phyloP scores from a whole-genome alignment of 441 rosid genomes.

The Erodium trifolium region DNA sequence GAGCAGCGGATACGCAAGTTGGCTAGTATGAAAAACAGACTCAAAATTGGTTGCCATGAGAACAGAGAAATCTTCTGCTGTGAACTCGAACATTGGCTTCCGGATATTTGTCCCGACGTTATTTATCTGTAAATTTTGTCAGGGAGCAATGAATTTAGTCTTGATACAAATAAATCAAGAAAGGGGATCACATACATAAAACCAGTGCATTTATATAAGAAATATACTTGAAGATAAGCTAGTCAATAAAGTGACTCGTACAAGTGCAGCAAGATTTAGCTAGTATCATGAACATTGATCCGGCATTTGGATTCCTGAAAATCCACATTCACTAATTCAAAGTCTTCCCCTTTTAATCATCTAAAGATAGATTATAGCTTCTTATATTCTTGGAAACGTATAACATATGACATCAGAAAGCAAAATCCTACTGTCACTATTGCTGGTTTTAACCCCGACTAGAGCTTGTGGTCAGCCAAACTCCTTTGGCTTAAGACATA shows the following conservation, averaged over 20 bases:
- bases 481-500: neutral
- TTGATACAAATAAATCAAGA: neutral
- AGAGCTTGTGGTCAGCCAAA: neutral
- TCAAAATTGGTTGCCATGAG: slow-evolving; percentile 60
- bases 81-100: slow-evolving; percentile 54
- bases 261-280: neutral
- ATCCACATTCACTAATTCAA: neutral
- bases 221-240: neutral
- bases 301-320: neutral
- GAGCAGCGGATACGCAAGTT: slow-evolving; percentile 57
- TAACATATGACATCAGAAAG: neutral
- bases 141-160: neutral
- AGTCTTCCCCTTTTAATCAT: neutral
- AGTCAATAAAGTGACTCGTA: neutral
- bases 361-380: neutral
- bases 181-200: neutral
- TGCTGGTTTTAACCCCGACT: neutral
- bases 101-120: slow-evolving; percentile 66
- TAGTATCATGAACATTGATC: neutral
- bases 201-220: neutral
- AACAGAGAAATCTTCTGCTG: slow-evolving; percentile 40
- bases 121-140: slow-evolving; percentile 35
- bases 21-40: slow-evolving; percentile 58
- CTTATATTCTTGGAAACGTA: neutral
- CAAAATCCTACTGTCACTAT: neutral